phyloP scores from a whole-genome alignment of 1,284 basidiomycete species.

The Trametes versicolor region DNA sequence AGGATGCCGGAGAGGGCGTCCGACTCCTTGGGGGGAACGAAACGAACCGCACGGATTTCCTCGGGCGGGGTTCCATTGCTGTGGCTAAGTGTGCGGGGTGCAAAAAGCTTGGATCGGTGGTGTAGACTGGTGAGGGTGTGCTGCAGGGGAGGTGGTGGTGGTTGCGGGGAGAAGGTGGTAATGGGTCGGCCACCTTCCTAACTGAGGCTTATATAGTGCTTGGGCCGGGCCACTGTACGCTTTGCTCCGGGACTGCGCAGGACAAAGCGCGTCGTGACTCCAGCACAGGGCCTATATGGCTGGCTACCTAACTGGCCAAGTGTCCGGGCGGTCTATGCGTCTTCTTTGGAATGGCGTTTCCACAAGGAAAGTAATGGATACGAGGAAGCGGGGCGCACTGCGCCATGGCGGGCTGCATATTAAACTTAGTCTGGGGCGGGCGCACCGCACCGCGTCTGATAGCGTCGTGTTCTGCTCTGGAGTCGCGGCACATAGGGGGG shows the following conservation, averaged over 20 bases:
- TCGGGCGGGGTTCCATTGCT: conserved; percentile 8
- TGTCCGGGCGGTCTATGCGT: neutral
- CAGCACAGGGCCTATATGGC: conserved; percentile 4
- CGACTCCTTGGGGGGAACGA: conserved; percentile 7
- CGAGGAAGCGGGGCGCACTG: neutral
- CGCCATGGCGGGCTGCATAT: conserved; percentile 7
- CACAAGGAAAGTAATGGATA: neutral
- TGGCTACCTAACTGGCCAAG: neutral
- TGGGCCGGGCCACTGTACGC: conserved; percentile 14
- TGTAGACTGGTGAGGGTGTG: neutral
- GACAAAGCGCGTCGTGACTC: conserved; percentile 21
- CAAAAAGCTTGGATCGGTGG: no score
- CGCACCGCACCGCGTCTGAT: conserved; percentile 3
- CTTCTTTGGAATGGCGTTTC: neutral
- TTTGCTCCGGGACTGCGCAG: conserved; percentile 19
- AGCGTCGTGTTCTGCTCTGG: neutral
- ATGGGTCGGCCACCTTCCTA: conserved; percentile 5
- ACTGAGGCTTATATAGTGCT: conserved; percentile 17
- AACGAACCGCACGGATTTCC: conserved; percentile 30
- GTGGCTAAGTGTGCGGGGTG: neutral
- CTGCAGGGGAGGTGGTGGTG: neutral
- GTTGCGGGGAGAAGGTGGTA: neutral
- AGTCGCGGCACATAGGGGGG: neutral
- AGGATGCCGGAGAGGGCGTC: conserved; percentile 29
- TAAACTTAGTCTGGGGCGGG: neutral